Base-by-base conservation (phyloP, 108 stramenopile species). In the Nannochloropsis salina region DNA sequence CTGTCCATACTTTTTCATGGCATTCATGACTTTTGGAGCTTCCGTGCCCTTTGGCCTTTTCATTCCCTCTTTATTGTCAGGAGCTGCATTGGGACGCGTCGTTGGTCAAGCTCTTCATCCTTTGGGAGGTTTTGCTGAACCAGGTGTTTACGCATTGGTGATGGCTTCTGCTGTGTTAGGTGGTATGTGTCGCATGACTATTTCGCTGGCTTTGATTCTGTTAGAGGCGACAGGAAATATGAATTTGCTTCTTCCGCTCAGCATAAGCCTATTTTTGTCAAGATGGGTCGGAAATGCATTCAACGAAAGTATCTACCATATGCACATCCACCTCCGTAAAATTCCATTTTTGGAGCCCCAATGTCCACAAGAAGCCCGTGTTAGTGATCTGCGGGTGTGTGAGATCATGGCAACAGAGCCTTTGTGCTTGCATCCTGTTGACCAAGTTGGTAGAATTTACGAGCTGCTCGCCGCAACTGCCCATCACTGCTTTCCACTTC, bases 101-200 rank as follows among this genome's bases (percentile, higher is more conserved):
- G 80, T 80, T 85, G 80, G 86, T 88, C 42, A 85, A 85, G n/a
- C 42, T 81, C 22, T 41, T 18, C 42, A 42, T 82, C 82, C 82
- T 82, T 42, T 83, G 80, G 41, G 91, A 85, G 41, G 88, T 44
- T 10, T 42, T 88, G 86, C 84, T 83, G 9, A 88, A 22, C 86
- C 91, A 22, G 85, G 90, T 5, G 87, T 90, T 40, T 91, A 91
- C 42, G 86, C 90, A 9, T 87, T 91, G 10, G 86, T 91, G 9
- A 90, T 90, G 42, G 90, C 89, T 31, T 90, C 88, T 43, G 84
- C 87, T 41, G 86, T 91, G 12, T 45, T 91, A 11, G 91, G 91
- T 18, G 91, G 91, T 5, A 89, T 91, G 85, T 84, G 88, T 5
- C 90, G 91, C 42, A 91, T 91, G 90, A 74, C 90, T 31, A 44